Evolutionary conservation across 2,329 filamentous ascomycete genomes (phyloP).

Genomic region (Onygena corvina): DNA sequence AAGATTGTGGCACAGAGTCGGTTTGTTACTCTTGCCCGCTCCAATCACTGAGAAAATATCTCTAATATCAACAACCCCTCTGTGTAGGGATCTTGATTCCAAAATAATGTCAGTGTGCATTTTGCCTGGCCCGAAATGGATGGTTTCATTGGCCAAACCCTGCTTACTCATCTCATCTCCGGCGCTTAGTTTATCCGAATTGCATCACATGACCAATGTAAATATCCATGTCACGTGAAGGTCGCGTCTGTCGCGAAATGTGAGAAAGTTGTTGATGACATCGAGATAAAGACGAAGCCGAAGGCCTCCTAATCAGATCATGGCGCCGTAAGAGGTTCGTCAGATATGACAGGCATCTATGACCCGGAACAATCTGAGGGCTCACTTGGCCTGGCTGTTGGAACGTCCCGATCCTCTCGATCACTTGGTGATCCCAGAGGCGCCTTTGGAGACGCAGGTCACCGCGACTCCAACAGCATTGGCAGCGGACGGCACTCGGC

Average conservation of each 20-base stretch:
- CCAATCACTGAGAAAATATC: neutral
- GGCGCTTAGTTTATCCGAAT: neutral
- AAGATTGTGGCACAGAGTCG: neutral
- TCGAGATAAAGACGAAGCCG: neutral
- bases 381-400: conserved; percentile 38
- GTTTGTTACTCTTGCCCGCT: too few species aligned
- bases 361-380: conserved; percentile 38
- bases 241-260: conserved; percentile 1
- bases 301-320: neutral
- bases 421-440: neutral
- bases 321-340: neutral
- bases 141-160: neutral
- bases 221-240: neutral
- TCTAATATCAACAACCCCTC: neutral
- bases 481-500: neutral
- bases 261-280: conserved; percentile 3
- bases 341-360: conserved; percentile 30
- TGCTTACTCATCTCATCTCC: neutral
- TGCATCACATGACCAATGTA: neutral
- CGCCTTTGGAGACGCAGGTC: neutral
- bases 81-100: neutral
- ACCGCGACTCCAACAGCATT: neutral
- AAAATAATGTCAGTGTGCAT: too few species aligned
- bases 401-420: conserved; percentile 23
- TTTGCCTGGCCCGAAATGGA: too few species aligned